Conservation (phyloP, 176 grass and related monocot species). For the Bolboschoenus planiculmis region DNA sequence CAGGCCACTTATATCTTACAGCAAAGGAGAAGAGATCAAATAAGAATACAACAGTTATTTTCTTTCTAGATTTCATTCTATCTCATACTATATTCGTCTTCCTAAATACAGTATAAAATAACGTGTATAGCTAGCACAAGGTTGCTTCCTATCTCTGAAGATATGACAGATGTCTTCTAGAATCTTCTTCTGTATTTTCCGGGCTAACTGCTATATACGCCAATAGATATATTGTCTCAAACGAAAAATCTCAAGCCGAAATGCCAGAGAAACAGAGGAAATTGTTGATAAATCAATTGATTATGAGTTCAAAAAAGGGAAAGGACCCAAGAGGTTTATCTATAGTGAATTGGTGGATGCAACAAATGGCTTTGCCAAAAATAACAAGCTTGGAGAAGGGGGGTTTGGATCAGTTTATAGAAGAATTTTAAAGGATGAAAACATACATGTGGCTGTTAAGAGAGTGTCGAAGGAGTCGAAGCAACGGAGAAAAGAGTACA, state of each 20-base stretch:
- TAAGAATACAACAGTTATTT: too few relatives aligned
- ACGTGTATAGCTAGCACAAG: too few relatives aligned
- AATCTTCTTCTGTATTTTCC: too few relatives aligned
- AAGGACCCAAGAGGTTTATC: not conserved
- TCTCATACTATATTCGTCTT: too few relatives aligned
- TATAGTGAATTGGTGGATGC: not conserved
- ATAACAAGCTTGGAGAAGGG: not conserved
- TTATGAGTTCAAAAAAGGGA: slow-evolving; percentile 8
- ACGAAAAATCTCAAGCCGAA: not conserved
- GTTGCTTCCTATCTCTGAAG: too few relatives aligned
- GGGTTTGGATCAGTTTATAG: slow-evolving; percentile 16
- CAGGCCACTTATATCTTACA: too few relatives aligned
- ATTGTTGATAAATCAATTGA: not conserved
- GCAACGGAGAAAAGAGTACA: not conserved
- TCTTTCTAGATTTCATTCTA: too few relatives aligned
- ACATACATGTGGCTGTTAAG: not conserved
- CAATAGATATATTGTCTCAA: not conserved
- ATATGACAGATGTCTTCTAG: too few relatives aligned
- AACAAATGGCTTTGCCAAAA: not conserved
- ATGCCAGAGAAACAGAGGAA: not conserved
- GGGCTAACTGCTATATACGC: too few relatives aligned
- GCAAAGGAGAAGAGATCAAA: too few relatives aligned
- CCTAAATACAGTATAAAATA: too few relatives aligned
- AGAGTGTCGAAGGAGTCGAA: slow-evolving; percentile 12
- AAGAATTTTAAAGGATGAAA: not conserved